Conservation (phyloP, 1,139 yeast genomes). For the Meyerozyma smithsonii region DNA sequence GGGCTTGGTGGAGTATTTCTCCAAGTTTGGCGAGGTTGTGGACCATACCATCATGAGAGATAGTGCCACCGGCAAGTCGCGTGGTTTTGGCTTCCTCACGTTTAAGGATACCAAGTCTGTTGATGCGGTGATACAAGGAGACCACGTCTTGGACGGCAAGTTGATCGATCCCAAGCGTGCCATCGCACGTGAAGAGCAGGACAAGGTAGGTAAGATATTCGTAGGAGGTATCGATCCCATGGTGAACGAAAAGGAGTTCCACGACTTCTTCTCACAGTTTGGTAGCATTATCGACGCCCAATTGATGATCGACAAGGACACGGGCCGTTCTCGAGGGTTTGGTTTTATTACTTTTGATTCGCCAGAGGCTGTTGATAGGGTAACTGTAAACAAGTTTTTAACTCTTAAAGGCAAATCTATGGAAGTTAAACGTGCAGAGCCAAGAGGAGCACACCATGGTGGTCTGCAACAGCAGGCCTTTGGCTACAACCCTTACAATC, state of each 20-base stretch:
- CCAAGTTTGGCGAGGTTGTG: constrained; percentile 83
- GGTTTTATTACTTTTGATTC: constrained; percentile 97
- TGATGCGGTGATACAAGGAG: constrained; percentile 80
- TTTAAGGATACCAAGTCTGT: constrained; percentile 81
- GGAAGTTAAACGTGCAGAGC: constrained; percentile 98
- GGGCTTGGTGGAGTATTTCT: constrained; percentile 71
- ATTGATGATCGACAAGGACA: constrained; percentile 95
- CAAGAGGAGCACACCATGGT: constrained; percentile 58
- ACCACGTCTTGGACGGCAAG: constrained; percentile 92
- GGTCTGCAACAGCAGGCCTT: constrained; percentile 26
- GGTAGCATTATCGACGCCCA: constrained; percentile 96
- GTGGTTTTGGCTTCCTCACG: constrained; percentile 95
- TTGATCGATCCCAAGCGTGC: constrained; percentile 98
- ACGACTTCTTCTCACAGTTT: constrained; percentile 80
- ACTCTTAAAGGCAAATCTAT: constrained; percentile 85
- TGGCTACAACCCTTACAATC: constrained; percentile 23
- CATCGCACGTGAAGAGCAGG: constrained; percentile 97
- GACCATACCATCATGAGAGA: constrained; percentile 97
- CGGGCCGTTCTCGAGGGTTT: constrained; percentile 96
- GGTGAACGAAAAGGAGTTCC: constrained; percentile 89
- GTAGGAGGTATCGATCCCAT: constrained; percentile 98
- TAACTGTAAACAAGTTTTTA: constrained; percentile 76
- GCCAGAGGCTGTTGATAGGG: constrained; percentile 92
- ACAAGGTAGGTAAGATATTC: constrained; percentile 93
- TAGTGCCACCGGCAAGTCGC: constrained; percentile 79